Percentiles rank a stretch among this genome's conserved stretches.
Conservation (phyloP, 2,329 filamentous ascomycete species). For the Cryphonectria japonica region DNA sequence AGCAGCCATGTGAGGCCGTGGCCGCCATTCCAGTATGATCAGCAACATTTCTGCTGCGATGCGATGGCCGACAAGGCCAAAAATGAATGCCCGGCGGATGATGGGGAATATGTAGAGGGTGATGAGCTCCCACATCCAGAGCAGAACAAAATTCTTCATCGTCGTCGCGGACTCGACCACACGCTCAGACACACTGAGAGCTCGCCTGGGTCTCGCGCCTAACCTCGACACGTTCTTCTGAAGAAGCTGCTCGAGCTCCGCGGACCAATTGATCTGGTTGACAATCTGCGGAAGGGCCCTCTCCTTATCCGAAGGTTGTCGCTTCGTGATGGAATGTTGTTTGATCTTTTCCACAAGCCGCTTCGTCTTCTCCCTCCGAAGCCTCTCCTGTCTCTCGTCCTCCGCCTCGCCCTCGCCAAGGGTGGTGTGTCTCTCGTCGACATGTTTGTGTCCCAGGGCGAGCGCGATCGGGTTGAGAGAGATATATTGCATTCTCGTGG, state of each 20-base stretch:
- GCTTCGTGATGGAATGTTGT: conserved; percentile 81
- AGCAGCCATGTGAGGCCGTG: conserved; percentile 76
- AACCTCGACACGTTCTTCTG: conserved; percentile 90
- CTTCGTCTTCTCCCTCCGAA: conserved; percentile 61
- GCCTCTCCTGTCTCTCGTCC: conserved; percentile 67
- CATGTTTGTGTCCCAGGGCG: conserved; percentile 74
- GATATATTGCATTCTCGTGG: conserved; percentile 92
- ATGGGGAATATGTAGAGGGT: conserved; percentile 79
- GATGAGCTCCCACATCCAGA: conserved; percentile 71
- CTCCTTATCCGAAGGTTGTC: conserved; percentile 80
- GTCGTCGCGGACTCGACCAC: conserved; percentile 93
- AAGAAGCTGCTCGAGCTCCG: conserved; percentile 82
- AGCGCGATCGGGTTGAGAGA: conserved; percentile 88
- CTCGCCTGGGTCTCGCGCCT: conserved; percentile 77
- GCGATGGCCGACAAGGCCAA: conserved; percentile 78
- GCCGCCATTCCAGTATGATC: conserved; percentile 80
- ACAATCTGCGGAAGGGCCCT: conserved; percentile 78
- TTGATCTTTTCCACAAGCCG: conserved; percentile 83
- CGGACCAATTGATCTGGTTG: conserved; percentile 94
- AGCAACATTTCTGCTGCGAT: conserved; percentile 80
- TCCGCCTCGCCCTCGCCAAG: conserved; percentile 66
- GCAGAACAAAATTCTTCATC: conserved; percentile 73
- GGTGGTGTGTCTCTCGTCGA: conserved; percentile 40
- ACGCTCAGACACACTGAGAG: conserved; percentile 89
- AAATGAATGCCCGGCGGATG: conserved; percentile 72